These are phyloP conservation scores for Claviceps sp. DNA, from an alignment of 2,329 filamentous ascomycete species.

Conservation along the genomic window DNA sequence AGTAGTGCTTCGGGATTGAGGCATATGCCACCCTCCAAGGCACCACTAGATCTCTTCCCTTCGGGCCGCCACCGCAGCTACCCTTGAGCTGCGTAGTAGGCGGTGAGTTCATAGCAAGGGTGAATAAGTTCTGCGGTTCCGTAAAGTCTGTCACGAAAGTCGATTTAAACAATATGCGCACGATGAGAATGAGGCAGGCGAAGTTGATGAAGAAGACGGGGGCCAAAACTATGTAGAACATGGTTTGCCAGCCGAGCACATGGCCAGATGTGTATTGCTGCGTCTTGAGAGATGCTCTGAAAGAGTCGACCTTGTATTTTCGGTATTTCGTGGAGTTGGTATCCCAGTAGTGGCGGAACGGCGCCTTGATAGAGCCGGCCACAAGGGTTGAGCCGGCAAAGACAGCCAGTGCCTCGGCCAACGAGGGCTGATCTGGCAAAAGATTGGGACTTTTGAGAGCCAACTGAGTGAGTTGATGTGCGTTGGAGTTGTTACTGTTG, in stretches of 20 bases:
- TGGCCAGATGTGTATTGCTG: conserved; percentile 61
- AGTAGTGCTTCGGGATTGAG: conserved; percentile 26
- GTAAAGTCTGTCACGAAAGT: conserved; percentile 66
- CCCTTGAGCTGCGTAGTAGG: conserved; percentile 23
- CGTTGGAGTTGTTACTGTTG: conserved; percentile 44
- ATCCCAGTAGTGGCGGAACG: conserved; percentile 45
- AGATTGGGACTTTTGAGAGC: conserved; percentile 30
- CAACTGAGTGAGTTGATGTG: conserved; percentile 41
- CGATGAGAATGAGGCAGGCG: conserved; percentile 48
- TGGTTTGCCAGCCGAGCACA: conserved; percentile 42
- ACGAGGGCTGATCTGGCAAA: conserved; percentile 42
- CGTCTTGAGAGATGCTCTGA: conserved; percentile 49
- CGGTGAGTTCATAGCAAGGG: conserved; percentile 50
- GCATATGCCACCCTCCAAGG: conserved; percentile 29
- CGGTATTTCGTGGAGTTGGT: conserved; percentile 21
- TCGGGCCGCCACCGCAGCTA: conserved; percentile 25
- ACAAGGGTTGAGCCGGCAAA: conserved; percentile 55
- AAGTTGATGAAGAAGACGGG: conserved; percentile 55
- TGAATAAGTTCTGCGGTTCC: conserved; percentile 63
- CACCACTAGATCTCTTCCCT: conserved; percentile 22
- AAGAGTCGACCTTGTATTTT: conserved; percentile 34
- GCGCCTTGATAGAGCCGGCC: conserved; percentile 41
- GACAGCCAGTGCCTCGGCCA: conserved; percentile 62
- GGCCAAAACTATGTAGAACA: conserved; percentile 54
- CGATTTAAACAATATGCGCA: conserved; percentile 23